phyloP scores from a whole-genome alignment of 2,329 filamentous ascomycete genomes.

The Cladosporium austrohemisphaericum region DNA sequence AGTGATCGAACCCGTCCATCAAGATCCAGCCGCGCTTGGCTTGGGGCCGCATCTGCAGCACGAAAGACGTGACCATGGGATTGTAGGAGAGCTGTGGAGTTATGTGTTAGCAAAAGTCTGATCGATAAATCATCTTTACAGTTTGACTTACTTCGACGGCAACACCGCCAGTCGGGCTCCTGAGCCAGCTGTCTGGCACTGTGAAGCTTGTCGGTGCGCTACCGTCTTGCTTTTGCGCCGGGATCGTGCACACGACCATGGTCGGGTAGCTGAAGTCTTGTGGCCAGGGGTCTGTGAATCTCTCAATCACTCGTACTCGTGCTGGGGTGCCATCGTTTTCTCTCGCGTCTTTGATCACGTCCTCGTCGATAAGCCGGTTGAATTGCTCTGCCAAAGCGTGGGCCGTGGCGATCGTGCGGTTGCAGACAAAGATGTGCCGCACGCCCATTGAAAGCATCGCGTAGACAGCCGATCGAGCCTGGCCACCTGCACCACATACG shows the following conservation, averaged over 20 bases:
- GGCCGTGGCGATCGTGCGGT: slow-evolving; percentile 65
- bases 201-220: slow-evolving; percentile 64
- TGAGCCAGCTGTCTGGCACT: slow-evolving; percentile 66
- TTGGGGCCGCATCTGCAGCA: slow-evolving; percentile 62
- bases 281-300: slow-evolving; percentile 62
- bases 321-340: slow-evolving; percentile 20
- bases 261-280: slow-evolving; percentile 60
- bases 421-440: slow-evolving; percentile 70
- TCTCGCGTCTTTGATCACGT: slow-evolving; percentile 23
- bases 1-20: slow-evolving; percentile 69
- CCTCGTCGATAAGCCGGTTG: slow-evolving; percentile 47
- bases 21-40: slow-evolving; percentile 66
- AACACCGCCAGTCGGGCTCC: slow-evolving; percentile 70
- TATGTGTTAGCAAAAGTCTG: slow-evolving; percentile 7
- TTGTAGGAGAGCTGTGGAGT: slow-evolving; percentile 57
- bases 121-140: neutral
- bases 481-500: slow-evolving; percentile 62
- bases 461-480: slow-evolving; percentile 75
- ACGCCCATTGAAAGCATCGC: slow-evolving; percentile 75
- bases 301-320: slow-evolving; percentile 56
- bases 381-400: slow-evolving; percentile 67
- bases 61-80: slow-evolving; percentile 66
- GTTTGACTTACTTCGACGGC: slow-evolving; percentile 58
- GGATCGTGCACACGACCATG: slow-evolving; percentile 73
- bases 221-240: slow-evolving; percentile 63